Conservation (phyloP, 805 yeast species). For the Ogataea naganishii region DNA sequence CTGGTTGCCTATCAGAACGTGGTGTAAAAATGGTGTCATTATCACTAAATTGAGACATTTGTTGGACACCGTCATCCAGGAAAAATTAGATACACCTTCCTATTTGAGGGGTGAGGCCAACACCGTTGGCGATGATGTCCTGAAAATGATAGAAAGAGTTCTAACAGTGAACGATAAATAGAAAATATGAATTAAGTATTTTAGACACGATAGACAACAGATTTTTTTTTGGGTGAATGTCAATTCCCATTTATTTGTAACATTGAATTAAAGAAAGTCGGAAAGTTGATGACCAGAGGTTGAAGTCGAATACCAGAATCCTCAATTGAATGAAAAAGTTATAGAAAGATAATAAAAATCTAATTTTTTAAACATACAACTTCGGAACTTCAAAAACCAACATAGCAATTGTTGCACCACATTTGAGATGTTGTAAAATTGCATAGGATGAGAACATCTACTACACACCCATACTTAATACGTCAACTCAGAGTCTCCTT, state of each 20-base stretch:
- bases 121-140: conserved; percentile 25
- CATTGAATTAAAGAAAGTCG: no score
- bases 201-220: no score
- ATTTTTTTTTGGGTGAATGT: no score
- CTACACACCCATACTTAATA: conserved; percentile 1
- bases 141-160: conserved; percentile 31
- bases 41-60: conserved; percentile 59
- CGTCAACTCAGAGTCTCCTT: conserved; percentile 26
- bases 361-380: conserved; percentile 13
- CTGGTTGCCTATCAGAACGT: conserved; percentile 88
- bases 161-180: conserved; percentile 13
- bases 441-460: conserved; percentile 1
- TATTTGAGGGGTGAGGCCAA: conserved; percentile 13
- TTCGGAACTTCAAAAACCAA: no score
- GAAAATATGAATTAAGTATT: no score
- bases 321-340: neutral
- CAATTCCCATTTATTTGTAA: no score
- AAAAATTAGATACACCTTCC: conserved; percentile 45
- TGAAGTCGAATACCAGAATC: no score
- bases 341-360: neutral
- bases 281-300: no score
- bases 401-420: conserved; percentile 12
- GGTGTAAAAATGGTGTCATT: conserved; percentile 91
- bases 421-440: no score
- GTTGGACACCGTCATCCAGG: conserved; percentile 60